Evolutionary conservation across 768 basidiomycete species (phyloP), one percentile per base, ranked within the genome.

Genomic region (Lactarius psammicola): DNA sequence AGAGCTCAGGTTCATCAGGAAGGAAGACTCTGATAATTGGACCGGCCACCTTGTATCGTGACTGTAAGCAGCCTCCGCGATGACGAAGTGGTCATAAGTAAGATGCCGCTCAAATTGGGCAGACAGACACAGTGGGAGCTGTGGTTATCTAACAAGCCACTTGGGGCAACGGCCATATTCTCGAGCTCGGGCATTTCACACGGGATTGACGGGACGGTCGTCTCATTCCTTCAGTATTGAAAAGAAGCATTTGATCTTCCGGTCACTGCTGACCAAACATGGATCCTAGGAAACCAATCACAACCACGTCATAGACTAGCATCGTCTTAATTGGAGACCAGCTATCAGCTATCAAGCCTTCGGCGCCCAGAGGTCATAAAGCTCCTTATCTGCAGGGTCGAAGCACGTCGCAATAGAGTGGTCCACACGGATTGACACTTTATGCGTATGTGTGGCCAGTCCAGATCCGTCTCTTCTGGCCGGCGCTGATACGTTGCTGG

Each of bases 301-400:
- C 11, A 46, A 36, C 38, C 26, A 9, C 42, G n/a, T 57, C n/a
- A 7, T 23, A n/a, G 23, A 9, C 33, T 2, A 58, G 11, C 38
- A 26, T 40, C 49, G 30, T 28, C 36, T 20, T 23, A 31, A 51
- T 9, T 18, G 18, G 40, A 36, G 36, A 57, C 13, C 36, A 13
- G 23, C n/a, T n/a, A n/a, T n/a, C n/a, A 31, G 38, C n/a, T n/a
- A 13, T 62, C 42, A 70, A 46, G 64, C 10, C 67, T 76, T 81
- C 4, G 88, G 87, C 33, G 80, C 87, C 91, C 92, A 93, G 11
- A 92, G 79, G 54, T 86, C 84, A 70, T 92, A 92, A 26, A 94
- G 79, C 69, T 91, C 87, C 76, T 81, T 86, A 76, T 94, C 92
- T 28, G 82, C 79, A 17, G 85, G 82, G 74, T 93, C 90, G 71